phyloP scores from a whole-genome alignment of 768 basidiomycete species.

The Leccinum pellstonianum region DNA sequence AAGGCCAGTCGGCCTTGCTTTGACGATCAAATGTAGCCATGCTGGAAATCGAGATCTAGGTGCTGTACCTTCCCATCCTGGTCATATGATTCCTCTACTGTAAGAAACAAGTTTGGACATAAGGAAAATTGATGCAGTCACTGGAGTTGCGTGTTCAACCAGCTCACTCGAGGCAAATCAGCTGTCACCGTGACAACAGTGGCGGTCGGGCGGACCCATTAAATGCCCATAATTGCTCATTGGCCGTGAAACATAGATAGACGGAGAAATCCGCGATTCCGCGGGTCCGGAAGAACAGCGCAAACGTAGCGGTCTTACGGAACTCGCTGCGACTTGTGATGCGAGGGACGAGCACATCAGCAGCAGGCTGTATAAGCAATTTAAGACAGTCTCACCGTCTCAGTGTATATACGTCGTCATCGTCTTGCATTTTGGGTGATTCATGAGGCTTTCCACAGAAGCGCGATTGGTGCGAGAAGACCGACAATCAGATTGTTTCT shows the following conservation, averaged over 20 bases:
- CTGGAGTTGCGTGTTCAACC: not conserved
- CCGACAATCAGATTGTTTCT: not conserved
- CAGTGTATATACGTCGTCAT: too few relatives aligned
- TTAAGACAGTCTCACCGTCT: too few relatives aligned
- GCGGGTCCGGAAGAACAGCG: too few relatives aligned
- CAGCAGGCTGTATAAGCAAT: too few relatives aligned
- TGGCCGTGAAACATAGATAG: not conserved
- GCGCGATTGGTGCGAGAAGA: too few relatives aligned
- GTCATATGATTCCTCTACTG: not conserved
- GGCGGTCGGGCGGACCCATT: too few relatives aligned
- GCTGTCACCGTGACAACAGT: not conserved
- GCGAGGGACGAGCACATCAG: too few relatives aligned
- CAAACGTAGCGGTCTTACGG: not conserved
- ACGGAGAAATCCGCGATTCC: not conserved
- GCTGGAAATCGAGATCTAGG: not conserved
- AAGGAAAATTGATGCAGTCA: not conserved
- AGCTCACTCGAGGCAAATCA: not conserved
- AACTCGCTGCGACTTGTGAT: not conserved
- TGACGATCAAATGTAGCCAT: not conserved
- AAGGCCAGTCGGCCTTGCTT: not conserved
- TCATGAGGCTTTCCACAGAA: not conserved
- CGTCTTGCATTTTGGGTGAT: not conserved
- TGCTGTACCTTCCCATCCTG: not conserved
- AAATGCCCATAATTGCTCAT: too few relatives aligned
- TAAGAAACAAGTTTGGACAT: not conserved